Conservation (phyloP, 2,329 filamentous ascomycete genomes). For the Fusarium duplospermum region DNA sequence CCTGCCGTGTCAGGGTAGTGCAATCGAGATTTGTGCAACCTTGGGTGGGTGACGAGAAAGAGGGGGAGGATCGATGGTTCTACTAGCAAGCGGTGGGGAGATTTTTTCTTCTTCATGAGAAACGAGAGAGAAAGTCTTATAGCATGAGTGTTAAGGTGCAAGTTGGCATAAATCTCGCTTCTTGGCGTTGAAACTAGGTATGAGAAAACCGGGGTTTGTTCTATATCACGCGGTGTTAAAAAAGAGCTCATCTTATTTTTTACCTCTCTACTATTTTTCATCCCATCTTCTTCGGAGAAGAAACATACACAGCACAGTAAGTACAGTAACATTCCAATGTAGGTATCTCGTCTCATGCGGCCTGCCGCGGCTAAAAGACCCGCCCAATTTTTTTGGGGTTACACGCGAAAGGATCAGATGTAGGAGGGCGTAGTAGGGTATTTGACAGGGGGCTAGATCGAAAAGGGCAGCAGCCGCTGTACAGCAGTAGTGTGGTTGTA, state of each 20-base stretch:
- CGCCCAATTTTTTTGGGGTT: conserved; percentile 21
- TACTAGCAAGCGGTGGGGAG: conserved; percentile 20
- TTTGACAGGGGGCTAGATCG: not conserved
- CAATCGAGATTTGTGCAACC: conserved; percentile 46
- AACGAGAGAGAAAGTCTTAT: not conserved
- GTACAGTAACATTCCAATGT: too few species aligned
- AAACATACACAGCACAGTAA: not conserved
- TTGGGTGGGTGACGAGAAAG: not conserved
- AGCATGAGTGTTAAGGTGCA: conserved; percentile 2
- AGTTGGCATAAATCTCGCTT: not conserved
- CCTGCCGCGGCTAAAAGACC: conserved; percentile 30
- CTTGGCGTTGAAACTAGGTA: not conserved
- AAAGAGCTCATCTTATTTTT: not conserved
- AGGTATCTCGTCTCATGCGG: conserved; percentile 4
- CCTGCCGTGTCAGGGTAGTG: conserved; percentile 36
- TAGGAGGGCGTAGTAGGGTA: too few species aligned
- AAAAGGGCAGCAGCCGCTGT: not conserved
- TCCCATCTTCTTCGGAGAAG: not conserved
- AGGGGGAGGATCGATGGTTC: not conserved
- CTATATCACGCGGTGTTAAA: not conserved
- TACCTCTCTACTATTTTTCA: not conserved
- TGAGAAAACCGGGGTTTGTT: not conserved
- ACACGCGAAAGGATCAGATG: conserved; percentile 29
- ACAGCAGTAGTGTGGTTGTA: conserved; percentile 14
- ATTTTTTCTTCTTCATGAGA: too few species aligned